These are phyloP conservation scores for Diaporthe vexans DNA, from an alignment of 2,329 filamentous ascomycete species.

Conservation along the genomic window DNA sequence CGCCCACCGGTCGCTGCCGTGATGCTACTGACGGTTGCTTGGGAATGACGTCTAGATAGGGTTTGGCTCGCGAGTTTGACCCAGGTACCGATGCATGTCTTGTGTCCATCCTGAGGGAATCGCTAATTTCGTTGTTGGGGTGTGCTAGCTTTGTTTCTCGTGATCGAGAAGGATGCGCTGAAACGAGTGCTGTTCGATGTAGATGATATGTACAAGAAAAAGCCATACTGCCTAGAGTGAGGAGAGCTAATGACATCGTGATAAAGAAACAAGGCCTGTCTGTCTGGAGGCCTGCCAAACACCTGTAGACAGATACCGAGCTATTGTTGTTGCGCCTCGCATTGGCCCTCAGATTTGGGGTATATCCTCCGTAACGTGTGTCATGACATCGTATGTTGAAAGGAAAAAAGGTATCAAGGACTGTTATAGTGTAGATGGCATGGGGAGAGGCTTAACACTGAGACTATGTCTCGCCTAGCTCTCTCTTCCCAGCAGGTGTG, in stretches of 20 bases:
- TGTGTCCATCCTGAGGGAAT: neutral
- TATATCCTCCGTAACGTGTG: constrained; percentile 41
- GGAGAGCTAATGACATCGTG: neutral
- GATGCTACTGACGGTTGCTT: neutral
- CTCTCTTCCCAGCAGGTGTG: neutral
- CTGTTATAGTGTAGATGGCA: neutral
- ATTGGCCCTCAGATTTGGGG: constrained; percentile 35
- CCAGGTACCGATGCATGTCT: neutral
- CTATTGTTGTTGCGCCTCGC: constrained; percentile 11
- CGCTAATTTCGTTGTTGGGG: constrained; percentile 11
- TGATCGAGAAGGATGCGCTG: constrained; percentile 1
- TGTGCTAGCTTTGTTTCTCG: neutral
- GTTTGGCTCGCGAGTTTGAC: constrained; percentile 18
- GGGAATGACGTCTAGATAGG: neutral
- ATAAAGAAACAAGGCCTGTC: constrained; percentile 17
- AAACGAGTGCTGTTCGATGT: constrained; percentile 28
- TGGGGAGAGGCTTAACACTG: neutral
- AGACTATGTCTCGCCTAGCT: constrained; percentile 6
- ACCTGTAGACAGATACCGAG: constrained; percentile 1
- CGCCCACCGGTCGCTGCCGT: neutral
- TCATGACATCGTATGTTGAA: constrained; percentile 37
- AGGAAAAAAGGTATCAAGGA: neutral
- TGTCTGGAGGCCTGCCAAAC: constrained; percentile 21
- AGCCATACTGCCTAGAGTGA: neutral
- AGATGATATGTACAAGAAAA: neutral